phyloP scores from a whole-genome alignment of 2,329 filamentous ascomycete genomes.

The Davidsoniella eucalypti region DNA sequence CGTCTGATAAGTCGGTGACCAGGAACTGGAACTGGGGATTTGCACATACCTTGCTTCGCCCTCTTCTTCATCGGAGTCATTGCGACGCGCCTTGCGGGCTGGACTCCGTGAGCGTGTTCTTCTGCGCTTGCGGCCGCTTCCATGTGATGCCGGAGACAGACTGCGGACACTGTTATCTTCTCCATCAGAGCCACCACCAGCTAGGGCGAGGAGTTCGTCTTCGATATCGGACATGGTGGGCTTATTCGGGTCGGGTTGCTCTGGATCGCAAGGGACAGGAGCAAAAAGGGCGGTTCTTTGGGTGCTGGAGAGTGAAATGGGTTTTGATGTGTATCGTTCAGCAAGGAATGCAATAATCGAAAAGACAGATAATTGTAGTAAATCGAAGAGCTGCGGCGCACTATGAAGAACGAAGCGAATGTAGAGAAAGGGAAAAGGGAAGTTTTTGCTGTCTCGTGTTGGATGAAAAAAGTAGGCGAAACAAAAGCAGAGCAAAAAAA shows the following conservation, averaged over 20 bases:
- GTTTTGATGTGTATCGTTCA: too few relatives aligned
- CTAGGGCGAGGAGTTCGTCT: slow-evolving; percentile 83
- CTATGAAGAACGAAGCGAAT: too few relatives aligned
- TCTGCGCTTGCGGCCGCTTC: neutral
- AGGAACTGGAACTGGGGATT: too few relatives aligned
- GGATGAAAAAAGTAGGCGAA: too few relatives aligned
- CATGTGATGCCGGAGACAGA: slow-evolving; percentile 2
- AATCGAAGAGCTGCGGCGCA: too few relatives aligned
- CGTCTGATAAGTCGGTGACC: too few relatives aligned
- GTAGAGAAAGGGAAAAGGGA: too few relatives aligned
- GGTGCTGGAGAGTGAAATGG: too few relatives aligned
- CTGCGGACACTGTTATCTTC: slow-evolving; percentile 24
- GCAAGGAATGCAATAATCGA: too few relatives aligned
- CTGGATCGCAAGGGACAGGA: neutral
- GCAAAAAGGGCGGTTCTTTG: neutral
- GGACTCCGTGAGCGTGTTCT: slow-evolving; percentile 17
- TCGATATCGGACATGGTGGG: slow-evolving; percentile 70
- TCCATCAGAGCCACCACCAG: slow-evolving; percentile 52
- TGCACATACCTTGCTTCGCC: slow-evolving; percentile 43
- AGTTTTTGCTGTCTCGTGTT: too few relatives aligned
- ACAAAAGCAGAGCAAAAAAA: too few relatives aligned
- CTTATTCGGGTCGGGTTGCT: neutral
- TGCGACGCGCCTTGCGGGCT: slow-evolving; percentile 24
- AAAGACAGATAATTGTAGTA: too few relatives aligned
- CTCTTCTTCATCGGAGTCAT: slow-evolving; percentile 44